Evolutionary conservation across 371 early-diverging fungal genomes (phyloP).

Genomic region (Conidiobolus coronatus): DNA sequence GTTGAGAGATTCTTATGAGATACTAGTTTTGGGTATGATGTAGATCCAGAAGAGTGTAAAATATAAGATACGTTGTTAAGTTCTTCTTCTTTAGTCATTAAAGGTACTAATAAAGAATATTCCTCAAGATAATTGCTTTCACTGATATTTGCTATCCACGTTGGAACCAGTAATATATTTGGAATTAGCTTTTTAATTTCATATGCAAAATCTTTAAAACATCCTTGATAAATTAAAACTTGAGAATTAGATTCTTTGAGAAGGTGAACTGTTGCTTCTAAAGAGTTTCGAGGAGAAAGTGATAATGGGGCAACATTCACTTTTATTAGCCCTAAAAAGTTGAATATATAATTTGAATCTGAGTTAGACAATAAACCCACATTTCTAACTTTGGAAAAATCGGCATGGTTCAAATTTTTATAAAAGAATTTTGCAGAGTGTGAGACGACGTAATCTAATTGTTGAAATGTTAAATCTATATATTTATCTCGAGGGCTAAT

Average conservation of each 20-base stretch:
- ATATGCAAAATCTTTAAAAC: background rate
- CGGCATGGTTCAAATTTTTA: no score
- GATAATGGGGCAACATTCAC: background rate
- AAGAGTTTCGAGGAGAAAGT: background rate
- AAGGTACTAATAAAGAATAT: background rate
- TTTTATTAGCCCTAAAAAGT: background rate
- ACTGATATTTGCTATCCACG: no score
- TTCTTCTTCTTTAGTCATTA: background rate
- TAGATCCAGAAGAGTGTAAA: background rate
- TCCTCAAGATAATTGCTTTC: background rate
- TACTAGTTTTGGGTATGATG: background rate
- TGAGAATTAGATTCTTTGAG: background rate
- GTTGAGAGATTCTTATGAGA: background rate
- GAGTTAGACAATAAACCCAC: no score
- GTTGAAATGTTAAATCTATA: no score
- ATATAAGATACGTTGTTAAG: background rate
- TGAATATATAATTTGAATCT: background rate
- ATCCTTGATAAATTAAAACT: background rate
- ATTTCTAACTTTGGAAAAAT: no score
- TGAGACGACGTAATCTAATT: no score
- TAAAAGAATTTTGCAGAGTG: no score
- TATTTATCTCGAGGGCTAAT: no score
- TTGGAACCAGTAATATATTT: no score
- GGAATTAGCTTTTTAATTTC: background rate
- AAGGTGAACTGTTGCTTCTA: background rate